Base-by-base conservation (phyloP, 2,329 filamentous ascomycete genomes). In the Zasmidium angulare region DNA sequence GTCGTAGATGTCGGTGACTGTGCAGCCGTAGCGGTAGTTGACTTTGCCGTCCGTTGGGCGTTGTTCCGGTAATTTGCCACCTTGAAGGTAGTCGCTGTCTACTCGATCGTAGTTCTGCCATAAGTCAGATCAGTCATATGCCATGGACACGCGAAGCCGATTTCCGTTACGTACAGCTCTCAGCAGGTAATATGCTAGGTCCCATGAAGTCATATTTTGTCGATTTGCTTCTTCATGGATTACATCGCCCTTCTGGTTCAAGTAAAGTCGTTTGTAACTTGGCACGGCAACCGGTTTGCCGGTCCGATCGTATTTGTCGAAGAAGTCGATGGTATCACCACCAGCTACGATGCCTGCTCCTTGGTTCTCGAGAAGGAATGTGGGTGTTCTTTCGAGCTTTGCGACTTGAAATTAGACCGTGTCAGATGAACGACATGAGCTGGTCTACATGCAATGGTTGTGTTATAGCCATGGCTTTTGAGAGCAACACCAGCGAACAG, bases 171-270 rank as follows among this genome's bases (percentile, higher is more conserved):
- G 11, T 43, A 56, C 54, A 11, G 78, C 77, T 51, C 78, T 73
- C 62, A 80, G 70, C 3, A 80, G 58, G 51, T 78, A 73, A 60
- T 81, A 80, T 1, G 72, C 68, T 43, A 80, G 55, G 55, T 79
- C 77, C 79, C 79, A 81, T 57, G 74, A 77, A 3, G 77, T 80
- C 78, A 80, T 80, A 60, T 74, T 74, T 65, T 80, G 78, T n/a
- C 63, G 59, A 62, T 73, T 73, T 26, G 74, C 62, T 56, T 69
- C 63, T 55, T 68, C 62, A 52, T 67, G 62, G 23, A 70, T 69
- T 46, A 63, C 59, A n/a, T 69, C 55, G 24, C 67, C 69, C 47
- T 68, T 64, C 24, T 66, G 64, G 26, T 68, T 59, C 11, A 71
- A 56, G 54, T 71, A 69, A 9, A 68, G 21, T 17, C 69, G 57